Evolutionary conservation across 2,329 filamentous ascomycete species (phyloP).

Genomic region (Cladobotryum mycophilum): DNA sequence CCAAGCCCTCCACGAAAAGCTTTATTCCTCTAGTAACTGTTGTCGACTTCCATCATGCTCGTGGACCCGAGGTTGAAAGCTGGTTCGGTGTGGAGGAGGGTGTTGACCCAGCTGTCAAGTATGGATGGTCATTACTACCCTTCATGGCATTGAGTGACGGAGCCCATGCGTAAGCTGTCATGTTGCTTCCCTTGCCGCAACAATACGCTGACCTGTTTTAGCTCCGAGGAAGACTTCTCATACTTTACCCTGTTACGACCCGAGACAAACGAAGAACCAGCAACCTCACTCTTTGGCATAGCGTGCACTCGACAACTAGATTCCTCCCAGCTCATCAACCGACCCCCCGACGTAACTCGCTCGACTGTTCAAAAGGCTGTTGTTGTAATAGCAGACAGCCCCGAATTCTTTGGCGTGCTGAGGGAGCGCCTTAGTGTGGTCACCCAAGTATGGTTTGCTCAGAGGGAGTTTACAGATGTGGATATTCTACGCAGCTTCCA

Average conservation of each 20-base stretch:
- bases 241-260: constrained; percentile 87
- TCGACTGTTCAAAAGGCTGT: constrained; percentile 98
- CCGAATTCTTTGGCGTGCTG: constrained; percentile 83
- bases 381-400: constrained; percentile 87
- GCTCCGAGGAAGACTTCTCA: constrained; percentile 90
- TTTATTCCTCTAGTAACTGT: constrained; percentile 69
- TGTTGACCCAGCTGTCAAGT: constrained; percentile 70
- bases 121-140: constrained; percentile 85
- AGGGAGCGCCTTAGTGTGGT: constrained; percentile 86
- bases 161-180: constrained; percentile 70
- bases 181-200: neutral
- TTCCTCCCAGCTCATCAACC: constrained; percentile 66
- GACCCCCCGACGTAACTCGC: constrained; percentile 85
- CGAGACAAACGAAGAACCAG: constrained; percentile 45
- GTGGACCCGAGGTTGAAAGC: constrained; percentile 85
- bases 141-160: constrained; percentile 98
- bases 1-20: constrained; percentile 26
- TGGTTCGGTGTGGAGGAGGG: constrained; percentile 78
- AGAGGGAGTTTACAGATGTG: constrained; percentile 83
- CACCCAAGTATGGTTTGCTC: constrained; percentile 92
- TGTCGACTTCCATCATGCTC: constrained; percentile 78
- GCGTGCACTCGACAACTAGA: constrained; percentile 91
- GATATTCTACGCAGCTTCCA: constrained; percentile 89
- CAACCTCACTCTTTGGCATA: constrained; percentile 89
- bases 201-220: constrained; percentile 29